Evolutionary conservation across 306 rosid species (phyloP).

Genomic region (Cucumis melo): DNA sequence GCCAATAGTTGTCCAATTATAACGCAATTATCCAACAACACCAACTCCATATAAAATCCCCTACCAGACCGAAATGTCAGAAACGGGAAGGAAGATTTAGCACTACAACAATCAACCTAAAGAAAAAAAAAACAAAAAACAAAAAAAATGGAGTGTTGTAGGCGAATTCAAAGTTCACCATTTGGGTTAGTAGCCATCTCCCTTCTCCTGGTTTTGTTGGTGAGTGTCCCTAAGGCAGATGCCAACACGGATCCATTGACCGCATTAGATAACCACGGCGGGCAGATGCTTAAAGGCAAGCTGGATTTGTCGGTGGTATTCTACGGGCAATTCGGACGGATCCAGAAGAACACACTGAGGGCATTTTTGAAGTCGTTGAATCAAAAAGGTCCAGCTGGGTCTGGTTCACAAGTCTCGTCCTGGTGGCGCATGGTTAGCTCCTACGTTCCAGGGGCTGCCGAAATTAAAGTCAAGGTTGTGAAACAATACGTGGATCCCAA

Average conservation of each 20-base stretch:
- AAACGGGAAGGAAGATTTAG: not conserved
- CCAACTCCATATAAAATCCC: not conserved
- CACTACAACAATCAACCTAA: not conserved
- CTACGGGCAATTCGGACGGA: slow-evolving; percentile 24
- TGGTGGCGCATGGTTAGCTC: slow-evolving; percentile 44
- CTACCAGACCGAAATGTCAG: not conserved
- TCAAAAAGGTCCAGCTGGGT: not conserved
- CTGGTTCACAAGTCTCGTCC: slow-evolving; percentile 12
- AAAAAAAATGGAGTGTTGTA: not conserved
- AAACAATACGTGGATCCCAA: slow-evolving; percentile 7
- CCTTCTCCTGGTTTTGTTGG: not conserved
- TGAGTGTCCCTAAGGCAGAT: not conserved
- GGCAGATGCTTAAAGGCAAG: slow-evolving; percentile 15
- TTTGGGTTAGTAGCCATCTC: not conserved
- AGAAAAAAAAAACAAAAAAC: not conserved
- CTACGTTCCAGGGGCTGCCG: slow-evolving; percentile 3
- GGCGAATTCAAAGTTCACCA: not conserved
- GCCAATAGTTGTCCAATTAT: too few species aligned
- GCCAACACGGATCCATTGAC: rapidly evolving
- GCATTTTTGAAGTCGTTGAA: slow-evolving; percentile 27
- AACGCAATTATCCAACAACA: too few species aligned
- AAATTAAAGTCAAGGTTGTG: slow-evolving; percentile 14
- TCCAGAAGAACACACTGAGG: slow-evolving; percentile 17
- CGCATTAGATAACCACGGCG: slow-evolving; percentile 14
- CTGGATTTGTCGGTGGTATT: slow-evolving; percentile 20